Base-by-base conservation (phyloP, 2,329 filamentous ascomycete genomes). In the Zymoseptoria ardabiliae region DNA sequence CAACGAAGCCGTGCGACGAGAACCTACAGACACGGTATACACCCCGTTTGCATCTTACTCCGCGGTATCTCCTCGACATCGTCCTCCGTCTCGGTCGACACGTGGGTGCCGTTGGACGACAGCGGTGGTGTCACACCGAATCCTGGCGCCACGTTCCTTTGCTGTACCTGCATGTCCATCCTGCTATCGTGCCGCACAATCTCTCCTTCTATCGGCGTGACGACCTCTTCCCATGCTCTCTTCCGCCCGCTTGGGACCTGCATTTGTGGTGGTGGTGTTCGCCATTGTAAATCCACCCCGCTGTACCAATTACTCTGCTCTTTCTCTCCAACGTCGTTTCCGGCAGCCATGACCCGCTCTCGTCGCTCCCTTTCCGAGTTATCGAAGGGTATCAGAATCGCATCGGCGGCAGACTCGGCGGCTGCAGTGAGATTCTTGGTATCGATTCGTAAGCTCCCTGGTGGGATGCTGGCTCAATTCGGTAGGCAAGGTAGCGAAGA, bases 21-120 rank as follows among this genome's bases (percentile, higher is more conserved):
- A 49, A 69, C 67, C 45, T 66, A 69, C 63, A 71, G 62, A 58
- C 70, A 71, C n/a, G 70, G 67, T 21, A 71, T 69, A 54, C 70
- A 71, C 20, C 70, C 70, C 11, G 70, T 71, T 53, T 65, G 66
- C 70, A 71, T 71, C 62, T 63, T 67, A 8, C 58, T 61, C 49
- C 61, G 59, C 20, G 61, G 60, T 10, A 63, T 62, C 49, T 63
- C 65, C 54, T 60, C 61, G 19, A 65, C 58, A 19, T 62, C 60
- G 8, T 65, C 65, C 22, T 45, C 23, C n/a, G 52, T 35, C 35
- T 22, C 28, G 6, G 35, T 10, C 20, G 23, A 10, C 41, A 20
- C 41, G 21, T 21, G 21, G 21, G 17, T 17, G 13, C 54, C 48
- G 22, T 50, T 50, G 35, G 54, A 58, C 19, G 61, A 60, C 50